Evolutionary conservation across 352 stramenopile genomes (phyloP), one percentile per base, ranked within the genome.

Genomic region (Pythium oligandrum): DNA sequence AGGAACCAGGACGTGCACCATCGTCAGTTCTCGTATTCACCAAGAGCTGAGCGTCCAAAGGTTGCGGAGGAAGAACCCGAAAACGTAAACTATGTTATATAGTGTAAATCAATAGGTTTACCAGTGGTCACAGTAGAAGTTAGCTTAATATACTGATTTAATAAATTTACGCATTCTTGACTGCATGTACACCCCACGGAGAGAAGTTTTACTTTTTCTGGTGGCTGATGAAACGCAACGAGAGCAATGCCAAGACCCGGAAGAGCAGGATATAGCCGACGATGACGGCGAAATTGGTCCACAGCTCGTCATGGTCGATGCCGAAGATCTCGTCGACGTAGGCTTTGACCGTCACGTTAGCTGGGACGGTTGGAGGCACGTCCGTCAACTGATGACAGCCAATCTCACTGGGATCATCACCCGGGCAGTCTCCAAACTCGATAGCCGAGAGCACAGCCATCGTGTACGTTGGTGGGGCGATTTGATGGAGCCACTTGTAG

Each of bases 191-290:
- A 26, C 17, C 17, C 17, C 17, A 26, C 17, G 17, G 17, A 26
- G 17, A 26, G 17, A 26, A 26, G 17, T 26, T 26, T 26, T 26
- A 26, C 17, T 26, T 26, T 26, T 26, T 26, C 38, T 75, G 66
- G 40, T 70, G 58, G 42, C 70, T 75, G 30, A 72, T 50, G 53
- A 63, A 75, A 12, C 63, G 63, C 33, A 73, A 44, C 32, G 53
- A 67, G n/a, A 75, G 44, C 40, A 70, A 32, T 4, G 59, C 48
- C 4, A 70, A 40, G 8, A 70, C 26, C 11, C 63, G 57, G 11
- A 64, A 70, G 26, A 66, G 48, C 8, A 67, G 37, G 7, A 72
- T 72, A 44, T 61, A 66, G 11, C 33, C 63, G 30, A 75, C 34
- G 36, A 69, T 32, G 4, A 70, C 58, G 9, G 49, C 57, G 31